Base-by-base conservation (phyloP, 129 eudicot species). In the Erigeron canadensis region DNA sequence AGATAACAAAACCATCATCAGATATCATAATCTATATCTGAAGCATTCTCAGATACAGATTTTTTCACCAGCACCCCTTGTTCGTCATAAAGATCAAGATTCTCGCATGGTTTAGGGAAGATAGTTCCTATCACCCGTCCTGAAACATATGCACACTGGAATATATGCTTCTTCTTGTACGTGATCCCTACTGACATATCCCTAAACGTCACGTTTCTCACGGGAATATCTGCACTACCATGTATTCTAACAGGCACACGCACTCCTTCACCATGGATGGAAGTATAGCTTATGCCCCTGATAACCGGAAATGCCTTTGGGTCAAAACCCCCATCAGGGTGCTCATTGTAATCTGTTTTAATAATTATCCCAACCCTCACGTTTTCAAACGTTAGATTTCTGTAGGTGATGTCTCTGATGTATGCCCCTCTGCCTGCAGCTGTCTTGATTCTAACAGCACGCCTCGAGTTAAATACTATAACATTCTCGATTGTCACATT, bases 361-460 rank as follows among this genome's bases (percentile, higher is more conserved):
- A 94, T 86, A 19, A 94, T 91, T 17, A 94, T 94, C 4, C 99
- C 99, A 0, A 94, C 99, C 7, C 96, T 83, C 4, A 87, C 91
- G 6, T 83, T 86, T 12, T 87, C 83, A n/a, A 94, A 84, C 37
- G 99, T 94, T 10, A 94, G 78, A 21, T 94, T 94, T 16, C 83
- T 76, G 18, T 89, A 94, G 2, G 85, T 79, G 18, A 94, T 90
- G 34, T 90, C 65, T 63, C 87, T 80, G 28, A 90, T 89, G 69
- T 87, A 90, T 8, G 94, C 97, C n/a, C 99, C 99, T 80, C 99
- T 77, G 2, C 99, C 99, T 2, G 91, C 85, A 17, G 97, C 96
- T 22, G 99, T 94, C 75, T 94, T 94, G 77, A 94, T 94, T 34
- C 99, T 84, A 16, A 94, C 81, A 16, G 96, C 99, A 6, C 97